Evolutionary conservation across 1,284 basidiomycete genomes (phyloP).

Genomic region (Heterobasidion parviporum): DNA sequence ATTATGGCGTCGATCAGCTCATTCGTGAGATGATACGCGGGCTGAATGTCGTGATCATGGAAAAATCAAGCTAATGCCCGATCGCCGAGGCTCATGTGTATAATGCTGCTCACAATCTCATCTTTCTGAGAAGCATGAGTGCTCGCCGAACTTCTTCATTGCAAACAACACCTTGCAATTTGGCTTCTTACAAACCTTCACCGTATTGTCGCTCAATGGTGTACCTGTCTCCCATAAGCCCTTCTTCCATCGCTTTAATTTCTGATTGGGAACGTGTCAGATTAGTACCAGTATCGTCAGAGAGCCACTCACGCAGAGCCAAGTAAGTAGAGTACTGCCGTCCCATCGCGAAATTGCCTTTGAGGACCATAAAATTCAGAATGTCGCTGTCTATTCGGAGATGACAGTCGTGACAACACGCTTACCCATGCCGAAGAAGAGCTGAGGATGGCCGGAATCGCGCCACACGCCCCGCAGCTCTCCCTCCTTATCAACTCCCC

Average conservation of each 20-base stretch:
- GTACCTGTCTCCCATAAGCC: conserved; percentile 36
- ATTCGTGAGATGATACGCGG: too few relatives aligned
- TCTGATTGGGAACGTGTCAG: conserved; percentile 21
- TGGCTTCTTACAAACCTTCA: not conserved
- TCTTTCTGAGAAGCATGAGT: too few relatives aligned
- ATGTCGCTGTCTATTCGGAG: not conserved
- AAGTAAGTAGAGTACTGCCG: conserved; percentile 51
- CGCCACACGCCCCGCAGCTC: conserved; percentile 45
- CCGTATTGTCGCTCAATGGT: not conserved
- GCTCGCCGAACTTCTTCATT: too few relatives aligned
- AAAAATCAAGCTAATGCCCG: too few relatives aligned
- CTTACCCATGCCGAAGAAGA: conserved; percentile 53
- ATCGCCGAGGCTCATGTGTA: too few relatives aligned
- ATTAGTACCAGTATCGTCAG: not conserved
- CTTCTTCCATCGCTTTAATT: conserved; percentile 53
- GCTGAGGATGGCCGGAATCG: conserved; percentile 39
- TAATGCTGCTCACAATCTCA: too few relatives aligned
- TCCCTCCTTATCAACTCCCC: conserved; percentile 51
- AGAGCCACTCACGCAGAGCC: conserved; percentile 40
- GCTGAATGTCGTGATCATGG: too few relatives aligned
- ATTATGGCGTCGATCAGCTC: too few relatives aligned
- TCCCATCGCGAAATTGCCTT: conserved; percentile 44
- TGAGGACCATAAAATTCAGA: conserved; percentile 2
- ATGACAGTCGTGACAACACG: not conserved
- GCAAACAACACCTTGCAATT: too few relatives aligned